phyloP scores from a whole-genome alignment of 768 basidiomycete genomes.

The Russula olivacea region DNA sequence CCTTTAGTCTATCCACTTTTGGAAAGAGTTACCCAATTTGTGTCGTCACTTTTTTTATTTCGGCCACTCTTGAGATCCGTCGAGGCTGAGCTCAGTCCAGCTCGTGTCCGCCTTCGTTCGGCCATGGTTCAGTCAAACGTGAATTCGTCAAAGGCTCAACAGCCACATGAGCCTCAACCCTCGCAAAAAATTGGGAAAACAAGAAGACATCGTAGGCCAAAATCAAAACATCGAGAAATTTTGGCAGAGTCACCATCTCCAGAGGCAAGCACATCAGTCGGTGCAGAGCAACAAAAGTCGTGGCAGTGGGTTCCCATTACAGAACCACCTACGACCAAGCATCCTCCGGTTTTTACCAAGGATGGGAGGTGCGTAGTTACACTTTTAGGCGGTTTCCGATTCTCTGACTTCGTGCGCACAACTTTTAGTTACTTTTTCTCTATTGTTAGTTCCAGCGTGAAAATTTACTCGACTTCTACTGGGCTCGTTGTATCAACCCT shows the following conservation, averaged over 20 bases:
- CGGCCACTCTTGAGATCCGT: not conserved
- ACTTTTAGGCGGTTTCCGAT: not conserved
- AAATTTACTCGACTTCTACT: slow-evolving; percentile 76
- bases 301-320: slow-evolving; percentile 73
- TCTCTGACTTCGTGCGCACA: slow-evolving; percentile 21
- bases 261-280: slow-evolving; percentile 25
- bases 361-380: slow-evolving; percentile 66
- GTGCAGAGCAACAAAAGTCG: slow-evolving; percentile 14
- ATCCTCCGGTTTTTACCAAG: slow-evolving; percentile 75
- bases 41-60: not conserved
- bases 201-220: slow-evolving; percentile 31
- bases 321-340: slow-evolving; percentile 56
- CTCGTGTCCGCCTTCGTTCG: not conserved
- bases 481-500: slow-evolving; percentile 80
- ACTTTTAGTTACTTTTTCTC: slow-evolving; percentile 79
- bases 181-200: not conserved
- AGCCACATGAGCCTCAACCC: not conserved
- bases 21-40: slow-evolving; percentile 19
- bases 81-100: not conserved
- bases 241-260: slow-evolving; percentile 22
- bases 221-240: slow-evolving; percentile 37
- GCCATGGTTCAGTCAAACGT: slow-evolving; percentile 11
- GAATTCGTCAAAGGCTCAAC: not conserved
- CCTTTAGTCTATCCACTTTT: slow-evolving; percentile 5
- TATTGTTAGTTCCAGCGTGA: slow-evolving; percentile 71